phyloP scores from a whole-genome alignment of 129 eudicot genomes.

The Pulicaria dysenterica region DNA sequence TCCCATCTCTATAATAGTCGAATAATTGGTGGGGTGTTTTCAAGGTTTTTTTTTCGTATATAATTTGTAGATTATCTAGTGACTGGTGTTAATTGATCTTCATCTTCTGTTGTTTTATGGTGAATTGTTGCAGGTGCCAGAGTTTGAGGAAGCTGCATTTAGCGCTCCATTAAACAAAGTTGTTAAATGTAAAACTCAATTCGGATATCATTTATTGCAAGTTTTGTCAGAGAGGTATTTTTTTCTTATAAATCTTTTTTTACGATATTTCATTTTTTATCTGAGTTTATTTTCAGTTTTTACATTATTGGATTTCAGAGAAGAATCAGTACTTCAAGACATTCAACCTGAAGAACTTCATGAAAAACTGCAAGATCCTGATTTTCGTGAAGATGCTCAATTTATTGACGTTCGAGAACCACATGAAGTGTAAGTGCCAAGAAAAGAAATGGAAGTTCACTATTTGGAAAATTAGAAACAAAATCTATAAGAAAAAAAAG shows the following conservation, averaged over 20 bases:
- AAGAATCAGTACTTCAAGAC: constrained; percentile 65
- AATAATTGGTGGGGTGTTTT: too few species aligned
- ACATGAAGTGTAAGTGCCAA: constrained; percentile 78
- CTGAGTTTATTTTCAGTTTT: constrained; percentile 11
- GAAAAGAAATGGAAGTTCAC: too few species aligned
- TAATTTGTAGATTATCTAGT: background rate
- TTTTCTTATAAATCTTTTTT: background rate
- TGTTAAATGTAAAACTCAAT: constrained; percentile 84
- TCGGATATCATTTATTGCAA: constrained; percentile 97
- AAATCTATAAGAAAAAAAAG: too few species aligned
- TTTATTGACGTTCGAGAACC: constrained; percentile 95
- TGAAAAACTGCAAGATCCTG: constrained; percentile 77
- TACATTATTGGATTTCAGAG: constrained; percentile 49
- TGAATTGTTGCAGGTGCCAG: constrained; percentile 67
- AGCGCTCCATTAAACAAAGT: constrained; percentile 73
- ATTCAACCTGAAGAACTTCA: constrained; percentile 85
- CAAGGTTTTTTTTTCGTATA: background rate
- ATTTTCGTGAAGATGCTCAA: constrained; percentile 74
- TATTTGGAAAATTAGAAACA: too few species aligned
- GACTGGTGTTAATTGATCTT: background rate
- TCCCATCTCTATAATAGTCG: background rate
- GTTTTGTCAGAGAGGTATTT: constrained; percentile 88
- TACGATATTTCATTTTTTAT: constrained; percentile 1
- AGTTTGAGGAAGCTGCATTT: constrained; percentile 99
- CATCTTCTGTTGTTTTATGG: constrained; percentile 11